phyloP scores from a whole-genome alignment of 345 rosid genomes.

The Nephelium lappaceum region DNA sequence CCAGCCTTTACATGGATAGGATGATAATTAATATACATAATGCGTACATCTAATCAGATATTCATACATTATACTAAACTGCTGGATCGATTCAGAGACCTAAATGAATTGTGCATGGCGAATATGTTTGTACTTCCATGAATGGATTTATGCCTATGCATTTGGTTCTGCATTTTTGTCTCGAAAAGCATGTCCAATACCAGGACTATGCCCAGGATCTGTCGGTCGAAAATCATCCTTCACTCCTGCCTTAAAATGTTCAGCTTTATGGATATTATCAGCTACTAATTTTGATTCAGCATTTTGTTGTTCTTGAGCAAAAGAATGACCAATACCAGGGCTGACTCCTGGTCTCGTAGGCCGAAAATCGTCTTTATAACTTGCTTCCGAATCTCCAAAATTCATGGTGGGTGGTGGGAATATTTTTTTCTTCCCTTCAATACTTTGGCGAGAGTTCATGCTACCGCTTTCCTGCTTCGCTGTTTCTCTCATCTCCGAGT shows the following conservation, averaged over 20 bases:
- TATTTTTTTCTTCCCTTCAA: not conserved
- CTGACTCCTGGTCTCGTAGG: slow-evolving; percentile 44
- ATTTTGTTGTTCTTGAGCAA: not conserved
- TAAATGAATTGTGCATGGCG: not conserved
- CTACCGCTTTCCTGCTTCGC: not conserved
- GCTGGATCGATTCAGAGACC: not conserved
- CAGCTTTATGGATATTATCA: not conserved
- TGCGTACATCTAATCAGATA: too few relatives aligned
- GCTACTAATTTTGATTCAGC: not conserved
- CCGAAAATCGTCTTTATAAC: slow-evolving; percentile 23
- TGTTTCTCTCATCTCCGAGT: not conserved
- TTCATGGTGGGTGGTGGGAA: slow-evolving; percentile 8
- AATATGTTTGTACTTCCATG: not conserved
- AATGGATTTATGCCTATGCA: slow-evolving; percentile 23
- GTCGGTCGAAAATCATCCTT: slow-evolving; percentile 35
- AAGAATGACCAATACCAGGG: slow-evolving; percentile 42
- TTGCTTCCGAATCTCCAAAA: slow-evolving; percentile 1
- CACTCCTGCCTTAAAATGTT: not conserved
- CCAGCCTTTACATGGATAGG: not conserved
- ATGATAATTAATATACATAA: not conserved
- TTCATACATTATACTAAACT: not conserved
- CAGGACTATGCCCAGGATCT: slow-evolving; percentile 46
- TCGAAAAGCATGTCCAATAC: slow-evolving; percentile 32
- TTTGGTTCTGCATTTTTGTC: slow-evolving; percentile 32
- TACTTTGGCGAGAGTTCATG: too few relatives aligned